Percentiles rank a stretch among this genome's conserved stretches.
phyloP scores from a whole-genome alignment of 140 eudicot species.

The Cichorium intybus region DNA sequence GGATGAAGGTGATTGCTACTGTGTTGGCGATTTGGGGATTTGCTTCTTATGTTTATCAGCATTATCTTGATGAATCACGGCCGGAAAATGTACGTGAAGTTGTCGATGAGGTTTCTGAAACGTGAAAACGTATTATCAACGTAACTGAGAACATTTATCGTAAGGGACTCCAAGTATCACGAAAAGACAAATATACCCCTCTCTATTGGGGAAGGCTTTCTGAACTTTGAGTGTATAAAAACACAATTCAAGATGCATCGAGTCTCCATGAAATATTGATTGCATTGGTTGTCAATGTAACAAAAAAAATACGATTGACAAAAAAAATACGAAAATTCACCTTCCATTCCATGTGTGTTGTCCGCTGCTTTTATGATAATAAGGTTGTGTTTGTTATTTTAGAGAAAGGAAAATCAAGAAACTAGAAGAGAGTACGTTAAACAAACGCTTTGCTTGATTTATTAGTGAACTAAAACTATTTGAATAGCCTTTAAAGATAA shows the following conservation, averaged over 20 bases:
- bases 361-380: background rate
- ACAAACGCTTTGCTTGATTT: too few species aligned
- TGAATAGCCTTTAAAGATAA: too few species aligned
- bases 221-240: background rate
- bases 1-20: conserved; percentile 46
- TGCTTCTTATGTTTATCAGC: conserved; percentile 60
- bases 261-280: background rate
- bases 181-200: background rate
- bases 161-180: background rate
- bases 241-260: background rate
- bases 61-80: conserved; percentile 40
- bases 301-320: too few species aligned
- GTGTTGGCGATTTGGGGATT: conserved; percentile 63
- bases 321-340: background rate
- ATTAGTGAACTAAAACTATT: too few species aligned
- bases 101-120: conserved; percentile 6
- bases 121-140: background rate
- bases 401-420: too few species aligned
- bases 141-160: background rate
- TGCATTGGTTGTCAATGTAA: background rate
- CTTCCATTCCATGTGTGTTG: background rate
- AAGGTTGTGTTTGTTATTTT: background rate
- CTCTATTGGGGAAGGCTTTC: background rate
- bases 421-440: too few species aligned
- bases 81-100: conserved; percentile 2